phyloP scores from a whole-genome alignment of 805 yeast genomes.

The Ogataea methylovora region DNA sequence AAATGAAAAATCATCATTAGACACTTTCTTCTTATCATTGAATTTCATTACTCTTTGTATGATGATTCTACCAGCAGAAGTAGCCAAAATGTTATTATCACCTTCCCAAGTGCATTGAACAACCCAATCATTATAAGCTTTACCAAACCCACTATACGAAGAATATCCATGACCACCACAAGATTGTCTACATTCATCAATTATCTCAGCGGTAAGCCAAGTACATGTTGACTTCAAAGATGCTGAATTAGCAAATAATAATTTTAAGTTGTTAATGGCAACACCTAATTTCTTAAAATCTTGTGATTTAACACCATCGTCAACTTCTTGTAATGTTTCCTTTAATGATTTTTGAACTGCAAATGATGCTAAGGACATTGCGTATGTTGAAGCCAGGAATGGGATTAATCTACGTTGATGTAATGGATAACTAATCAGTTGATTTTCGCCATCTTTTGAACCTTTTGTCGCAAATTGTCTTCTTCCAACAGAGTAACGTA shows the following conservation, averaged over 20 bases:
- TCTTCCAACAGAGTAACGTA: conserved; percentile 84
- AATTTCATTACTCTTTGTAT: conserved; percentile 38
- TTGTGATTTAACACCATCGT: conserved; percentile 41
- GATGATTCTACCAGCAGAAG: conserved; percentile 76
- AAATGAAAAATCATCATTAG: conserved; percentile 39
- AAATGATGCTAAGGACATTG: conserved; percentile 64
- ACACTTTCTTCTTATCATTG: conserved; percentile 30
- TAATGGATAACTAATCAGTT: conserved; percentile 76
- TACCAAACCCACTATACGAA: conserved; percentile 86
- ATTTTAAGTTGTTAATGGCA: conserved; percentile 60
- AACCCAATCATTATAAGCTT: conserved; percentile 88
- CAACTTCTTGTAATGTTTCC: conserved; percentile 44
- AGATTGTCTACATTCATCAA: conserved; percentile 86
- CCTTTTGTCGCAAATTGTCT: conserved; percentile 64
- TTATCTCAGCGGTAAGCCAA: conserved; percentile 73
- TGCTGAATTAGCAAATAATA: conserved; percentile 77
- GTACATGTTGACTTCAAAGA: conserved; percentile 85
- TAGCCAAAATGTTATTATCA: conserved; percentile 81
- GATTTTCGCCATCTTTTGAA: conserved; percentile 46
- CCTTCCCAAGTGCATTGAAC: conserved; percentile 99
- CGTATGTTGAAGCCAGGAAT: conserved; percentile 71
- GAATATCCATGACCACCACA: conserved; percentile 98
- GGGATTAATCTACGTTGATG: conserved; percentile 88
- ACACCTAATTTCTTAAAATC: conserved; percentile 34
- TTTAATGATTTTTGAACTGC: conserved; percentile 49